Base-by-base conservation (phyloP, 2,329 filamentous ascomycete genomes). In the Dactylonectria estremocensis region DNA sequence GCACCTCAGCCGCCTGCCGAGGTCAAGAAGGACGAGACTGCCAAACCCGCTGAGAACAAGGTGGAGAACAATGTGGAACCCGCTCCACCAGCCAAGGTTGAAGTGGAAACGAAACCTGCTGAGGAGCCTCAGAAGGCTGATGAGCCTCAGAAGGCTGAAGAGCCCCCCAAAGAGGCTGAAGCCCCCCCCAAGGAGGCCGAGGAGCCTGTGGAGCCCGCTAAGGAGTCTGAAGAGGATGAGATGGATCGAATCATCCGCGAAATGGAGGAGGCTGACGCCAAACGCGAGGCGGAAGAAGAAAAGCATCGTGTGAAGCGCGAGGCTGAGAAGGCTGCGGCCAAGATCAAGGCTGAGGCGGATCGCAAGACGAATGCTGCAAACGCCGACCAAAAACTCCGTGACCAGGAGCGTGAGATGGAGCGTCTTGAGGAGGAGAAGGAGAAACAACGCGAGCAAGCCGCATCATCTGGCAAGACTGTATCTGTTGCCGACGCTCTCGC, bases 341-440 rank as follows among this genome's bases (percentile, higher is more conserved):
- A 88, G 71, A 85, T 83, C 10, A 84, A 86, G 62, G 87, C 86
- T 53, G 86, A 86, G 3, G 82, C 80, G 16, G 79, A 83, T 24
- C 72, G 78, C 52, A 79, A 79, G 60, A 78, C 80, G 10, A 86
- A 84, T 37, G 85, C 87, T 43, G 89, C 86, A 4, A 87, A 89
- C n/a, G 86, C 84, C 59, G 88, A 91, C 77, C 86, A 86, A 65
- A 92, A 91, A 81, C 88, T 95, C 66, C 89, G 88, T 20, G 92
- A 95, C 80, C 88, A 91, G 69, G 92, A 94, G 78, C 87, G 87
- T 20, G 92, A 92, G 81, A 92, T 91, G 86, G 91, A 92, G 76
- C 90, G 89, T 67, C 82, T 92, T 1, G 93, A 94, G 77, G 92
- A 94, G 80, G 92, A 91, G 79, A 88, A 87, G 74, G 90, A 91